These are phyloP conservation scores for Candida tropicalis DNA, from an alignment of 1,139 yeast species.

Conservation along the genomic window DNA sequence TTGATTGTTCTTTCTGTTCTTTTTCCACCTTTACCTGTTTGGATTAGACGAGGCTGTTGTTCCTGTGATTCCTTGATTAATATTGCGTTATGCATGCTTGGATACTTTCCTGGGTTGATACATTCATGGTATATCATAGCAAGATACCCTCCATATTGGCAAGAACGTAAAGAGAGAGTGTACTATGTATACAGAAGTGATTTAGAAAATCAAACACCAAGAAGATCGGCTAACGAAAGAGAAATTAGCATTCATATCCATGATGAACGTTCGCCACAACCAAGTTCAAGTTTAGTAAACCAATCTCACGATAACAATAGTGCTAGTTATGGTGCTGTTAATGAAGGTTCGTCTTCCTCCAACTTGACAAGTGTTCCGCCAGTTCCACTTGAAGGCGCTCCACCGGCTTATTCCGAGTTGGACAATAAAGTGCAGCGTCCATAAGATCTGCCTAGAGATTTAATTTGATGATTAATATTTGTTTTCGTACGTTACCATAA, in stretches of 20 bases:
- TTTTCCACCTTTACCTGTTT: constrained; percentile 74
- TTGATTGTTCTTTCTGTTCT: constrained; percentile 62
- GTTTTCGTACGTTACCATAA: neutral
- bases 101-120: constrained; percentile 69
- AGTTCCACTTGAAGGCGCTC: constrained; percentile 16
- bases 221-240: constrained; percentile 5
- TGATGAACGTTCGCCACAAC: constrained; percentile 13
- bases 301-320: constrained; percentile 12
- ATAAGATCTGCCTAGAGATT: neutral
- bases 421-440: constrained; percentile 21
- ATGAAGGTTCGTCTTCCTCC: constrained; percentile 21
- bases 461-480: neutral
- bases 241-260: constrained; percentile 7
- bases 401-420: constrained; percentile 43
- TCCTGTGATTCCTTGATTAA: constrained; percentile 64
- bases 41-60: constrained; percentile 67
- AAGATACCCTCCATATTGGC: constrained; percentile 39
- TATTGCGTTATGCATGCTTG: constrained; percentile 57
- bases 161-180: constrained; percentile 26
- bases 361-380: constrained; percentile 5
- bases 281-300: constrained; percentile 11
- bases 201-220: constrained; percentile 30
- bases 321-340: constrained; percentile 31
- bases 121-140: constrained; percentile 69
- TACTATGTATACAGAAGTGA: constrained; percentile 38